Conservation (phyloP, 805 yeast genomes). For the Yamadazyma paraphyllophila region DNA sequence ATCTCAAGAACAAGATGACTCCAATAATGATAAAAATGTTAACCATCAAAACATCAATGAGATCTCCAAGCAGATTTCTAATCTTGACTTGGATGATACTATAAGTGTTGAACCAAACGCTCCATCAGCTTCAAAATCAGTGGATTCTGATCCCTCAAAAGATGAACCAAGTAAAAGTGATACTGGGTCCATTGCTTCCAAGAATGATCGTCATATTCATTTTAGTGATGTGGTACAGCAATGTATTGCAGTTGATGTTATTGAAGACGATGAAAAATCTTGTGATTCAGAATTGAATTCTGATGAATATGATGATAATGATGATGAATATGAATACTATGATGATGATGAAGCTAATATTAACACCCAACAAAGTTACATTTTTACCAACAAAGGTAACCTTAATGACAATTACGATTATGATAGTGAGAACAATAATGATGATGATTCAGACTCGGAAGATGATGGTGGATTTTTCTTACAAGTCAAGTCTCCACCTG, state of each 20-base stretch:
- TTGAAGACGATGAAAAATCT: conserved; percentile 37
- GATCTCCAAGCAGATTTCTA: conserved; percentile 5
- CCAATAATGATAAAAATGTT: background rate
- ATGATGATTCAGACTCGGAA: conserved; percentile 40
- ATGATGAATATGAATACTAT: conserved; percentile 22
- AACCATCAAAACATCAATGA: conserved; percentile 1
- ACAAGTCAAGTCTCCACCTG: conserved; percentile 45
- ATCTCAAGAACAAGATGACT: background rate
- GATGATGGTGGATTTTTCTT: conserved; percentile 71
- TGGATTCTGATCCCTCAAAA: too few species aligned
- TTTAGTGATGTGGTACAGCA: conserved; percentile 94
- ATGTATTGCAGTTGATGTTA: conserved; percentile 72
- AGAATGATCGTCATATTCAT: conserved; percentile 68
- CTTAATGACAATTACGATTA: conserved; percentile 11
- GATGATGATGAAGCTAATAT: conserved; percentile 25
- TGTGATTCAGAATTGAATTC: conserved; percentile 6
- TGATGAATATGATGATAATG: conserved; percentile 18
- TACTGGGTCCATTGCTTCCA: background rate
- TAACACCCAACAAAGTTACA: conserved; percentile 14
- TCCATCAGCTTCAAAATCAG: too few species aligned
- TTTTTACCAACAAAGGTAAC: conserved; percentile 9
- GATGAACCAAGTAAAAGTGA: background rate
- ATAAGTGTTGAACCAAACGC: background rate
- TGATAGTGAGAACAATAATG: conserved; percentile 24
- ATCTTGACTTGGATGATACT: conserved; percentile 7